Base-by-base conservation (phyloP, 345 rosid genomes). In the Theobroma cacao region DNA sequence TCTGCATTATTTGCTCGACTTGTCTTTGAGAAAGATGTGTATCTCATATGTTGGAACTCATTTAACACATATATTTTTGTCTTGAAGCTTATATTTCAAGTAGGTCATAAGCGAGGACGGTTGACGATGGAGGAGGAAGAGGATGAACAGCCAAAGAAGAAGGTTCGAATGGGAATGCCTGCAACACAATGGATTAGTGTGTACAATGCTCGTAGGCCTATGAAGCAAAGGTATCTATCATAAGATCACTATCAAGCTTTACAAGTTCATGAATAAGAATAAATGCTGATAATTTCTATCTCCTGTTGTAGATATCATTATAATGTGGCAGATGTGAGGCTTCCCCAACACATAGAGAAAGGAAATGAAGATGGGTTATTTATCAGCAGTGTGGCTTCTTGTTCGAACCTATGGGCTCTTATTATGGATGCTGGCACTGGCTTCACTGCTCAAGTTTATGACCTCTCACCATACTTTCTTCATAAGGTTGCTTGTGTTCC, bases 401-500 rank as follows among this genome's bases (percentile, higher is more conserved):
- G 91, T 80, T 87, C 97, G 47, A 88, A 96, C 78, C 91, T 96
- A 63, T 96, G 99, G 99, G 98, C 99, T 75, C 75, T 96, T 56
- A 96, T 96, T 77, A 95, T 95, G 99, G 99, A 95, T 78, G 97
- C 98, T 11, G 97, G 98, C 76, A 94, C 97, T 75, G 97, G 97
- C 41, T 91, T 89, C 86, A 82, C 86, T 58, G 81, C 85, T 78
- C 98, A 95, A 92, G 90, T 91, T 86, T 88, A 93, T 85, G 88
- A 93, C 86, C 90, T 94, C 76, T 92, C 98, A 14, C 89, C 90
- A 9, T 74, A 65, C 85, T 96, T 96, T 77, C 94, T 96, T 76
- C 90, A 87, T 85, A 96, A 94, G 99, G 99, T 96, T 85, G 78
- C 59, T 77, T 71, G 58, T 55, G 36, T 40, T 80, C 75, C 79